Conservation (phyloP, 768 basidiomycete genomes). For the Daedaleopsis sinensis region DNA sequence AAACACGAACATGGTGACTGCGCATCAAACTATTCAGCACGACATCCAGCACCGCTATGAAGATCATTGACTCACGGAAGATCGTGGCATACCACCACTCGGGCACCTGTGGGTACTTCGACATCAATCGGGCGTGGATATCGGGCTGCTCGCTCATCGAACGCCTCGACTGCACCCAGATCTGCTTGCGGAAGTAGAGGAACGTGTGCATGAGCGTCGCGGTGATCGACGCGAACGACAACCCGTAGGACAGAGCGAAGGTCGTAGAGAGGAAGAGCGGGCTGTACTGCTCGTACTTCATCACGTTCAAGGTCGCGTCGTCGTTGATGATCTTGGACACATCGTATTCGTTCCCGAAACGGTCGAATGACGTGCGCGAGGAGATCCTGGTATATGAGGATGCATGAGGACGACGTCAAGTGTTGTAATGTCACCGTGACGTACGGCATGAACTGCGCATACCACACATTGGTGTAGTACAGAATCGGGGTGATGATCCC, state of each 20-base stretch:
- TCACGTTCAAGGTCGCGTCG: constrained; percentile 38
- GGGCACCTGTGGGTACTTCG: constrained; percentile 47
- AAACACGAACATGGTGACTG: constrained; percentile 59
- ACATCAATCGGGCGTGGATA: constrained; percentile 54
- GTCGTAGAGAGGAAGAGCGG: constrained; percentile 52
- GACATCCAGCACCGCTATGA: constrained; percentile 3
- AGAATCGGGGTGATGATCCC: constrained; percentile 44
- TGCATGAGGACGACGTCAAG: not conserved
- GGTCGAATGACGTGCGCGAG: constrained; percentile 45
- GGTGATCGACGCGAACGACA: constrained; percentile 41
- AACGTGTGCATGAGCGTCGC: constrained; percentile 48
- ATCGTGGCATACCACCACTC: constrained; percentile 55
- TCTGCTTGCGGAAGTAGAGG: constrained; percentile 50
- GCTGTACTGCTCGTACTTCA: constrained; percentile 44
- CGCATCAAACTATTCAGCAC: not conserved
- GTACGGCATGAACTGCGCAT: constrained; percentile 40
- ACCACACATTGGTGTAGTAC: constrained; percentile 42
- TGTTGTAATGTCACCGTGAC: constrained; percentile 7
- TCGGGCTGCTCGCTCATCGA: constrained; percentile 51
- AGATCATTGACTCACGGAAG: constrained; percentile 33
- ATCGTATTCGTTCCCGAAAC: constrained; percentile 44
- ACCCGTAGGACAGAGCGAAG: constrained; percentile 58
- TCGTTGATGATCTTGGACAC: constrained; percentile 42
- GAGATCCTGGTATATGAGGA: constrained; percentile 23
- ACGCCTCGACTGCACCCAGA: constrained; percentile 44